Percentiles rank a stretch among this genome's conserved stretches.
These are phyloP conservation scores for Leucosporidium creatinivorum DNA, from an alignment of 768 basidiomycete genomes.

Conservation along the genomic window DNA sequence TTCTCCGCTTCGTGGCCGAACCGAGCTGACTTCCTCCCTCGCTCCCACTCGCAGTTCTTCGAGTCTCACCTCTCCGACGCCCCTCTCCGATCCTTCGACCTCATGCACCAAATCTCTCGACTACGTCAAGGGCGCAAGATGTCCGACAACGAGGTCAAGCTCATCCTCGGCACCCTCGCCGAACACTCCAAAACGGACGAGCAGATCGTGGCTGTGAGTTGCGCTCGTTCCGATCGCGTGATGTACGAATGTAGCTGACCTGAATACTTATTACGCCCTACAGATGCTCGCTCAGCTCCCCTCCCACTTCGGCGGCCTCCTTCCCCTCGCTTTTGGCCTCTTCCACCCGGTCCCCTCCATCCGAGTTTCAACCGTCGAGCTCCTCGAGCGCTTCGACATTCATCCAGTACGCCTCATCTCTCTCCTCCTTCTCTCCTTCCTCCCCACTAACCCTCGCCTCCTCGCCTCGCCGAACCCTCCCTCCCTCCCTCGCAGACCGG, in stretches of 20 bases:
- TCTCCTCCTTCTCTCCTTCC: neutral
- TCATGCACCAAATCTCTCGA: constrained; percentile 74
- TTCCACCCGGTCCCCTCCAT: constrained; percentile 78
- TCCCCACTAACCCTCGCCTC: neutral
- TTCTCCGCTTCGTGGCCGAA: neutral
- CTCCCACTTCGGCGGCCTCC: constrained; percentile 69
- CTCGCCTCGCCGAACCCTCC: neutral
- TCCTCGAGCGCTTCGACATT: constrained; percentile 49
- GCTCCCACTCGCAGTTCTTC: constrained; percentile 54
- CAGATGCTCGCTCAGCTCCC: constrained; percentile 75
- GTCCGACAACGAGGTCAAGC: constrained; percentile 61
- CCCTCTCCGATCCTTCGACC: constrained; percentile 71
- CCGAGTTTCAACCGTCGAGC: constrained; percentile 69
- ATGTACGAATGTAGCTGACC: neutral
- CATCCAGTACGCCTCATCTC: neutral
- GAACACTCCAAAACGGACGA: constrained; percentile 72
- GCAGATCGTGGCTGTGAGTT: constrained; percentile 73
- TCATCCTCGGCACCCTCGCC: constrained; percentile 67
- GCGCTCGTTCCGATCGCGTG: neutral
- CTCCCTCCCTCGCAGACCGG: constrained; percentile 56
- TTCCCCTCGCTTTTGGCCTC: constrained; percentile 77
- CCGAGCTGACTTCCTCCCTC: constrained; percentile 19
- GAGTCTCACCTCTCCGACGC: constrained; percentile 50
- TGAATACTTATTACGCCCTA: too few species aligned
- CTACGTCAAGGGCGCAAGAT: constrained; percentile 67